Evolutionary conservation across 352 stramenopile species (phyloP).

Genomic region (Phytophthora agathidicida): DNA sequence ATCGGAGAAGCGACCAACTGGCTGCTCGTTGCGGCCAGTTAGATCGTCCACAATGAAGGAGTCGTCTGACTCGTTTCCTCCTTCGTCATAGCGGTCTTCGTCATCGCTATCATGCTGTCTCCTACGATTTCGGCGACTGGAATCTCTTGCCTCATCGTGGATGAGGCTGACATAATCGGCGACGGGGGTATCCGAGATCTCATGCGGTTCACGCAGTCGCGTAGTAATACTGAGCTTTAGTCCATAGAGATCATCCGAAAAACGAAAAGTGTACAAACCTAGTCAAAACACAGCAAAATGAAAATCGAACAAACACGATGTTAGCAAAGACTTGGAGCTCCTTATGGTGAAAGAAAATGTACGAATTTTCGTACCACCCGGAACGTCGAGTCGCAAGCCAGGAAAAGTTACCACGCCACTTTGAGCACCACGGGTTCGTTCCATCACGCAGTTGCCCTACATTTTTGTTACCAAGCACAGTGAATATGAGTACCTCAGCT

Average conservation of each 20-base stretch:
- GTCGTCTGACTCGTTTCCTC: conserved; percentile 57
- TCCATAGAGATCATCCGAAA: conserved; percentile 67
- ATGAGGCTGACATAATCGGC: conserved; percentile 39
- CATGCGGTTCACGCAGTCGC: conserved; percentile 46
- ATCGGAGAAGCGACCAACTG: conserved; percentile 33
- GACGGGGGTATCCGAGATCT: conserved; percentile 49
- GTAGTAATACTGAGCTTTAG: conserved; percentile 63
- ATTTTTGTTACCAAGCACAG: neutral
- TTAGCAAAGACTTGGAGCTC: neutral
- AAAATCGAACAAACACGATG: neutral
- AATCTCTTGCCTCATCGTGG: conserved; percentile 38
- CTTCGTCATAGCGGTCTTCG: conserved; percentile 51
- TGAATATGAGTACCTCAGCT: neutral
- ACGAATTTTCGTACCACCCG: conserved; percentile 54
- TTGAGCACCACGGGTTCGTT: conserved; percentile 51
- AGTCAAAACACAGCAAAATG: conserved; percentile 7
- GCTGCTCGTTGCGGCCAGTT: conserved; percentile 24
- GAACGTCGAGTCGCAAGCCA: conserved; percentile 65
- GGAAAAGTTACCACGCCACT: conserved; percentile 67
- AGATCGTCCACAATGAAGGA: conserved; percentile 78
- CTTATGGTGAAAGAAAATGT: neutral
- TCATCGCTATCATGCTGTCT: conserved; percentile 43
- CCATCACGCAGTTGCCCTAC: conserved; percentile 65
- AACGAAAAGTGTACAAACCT: conserved; percentile 79
- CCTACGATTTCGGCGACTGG: conserved; percentile 25